phyloP scores from a whole-genome alignment of 2,329 filamentous ascomycete species.

The Hypoxylon sp. region DNA sequence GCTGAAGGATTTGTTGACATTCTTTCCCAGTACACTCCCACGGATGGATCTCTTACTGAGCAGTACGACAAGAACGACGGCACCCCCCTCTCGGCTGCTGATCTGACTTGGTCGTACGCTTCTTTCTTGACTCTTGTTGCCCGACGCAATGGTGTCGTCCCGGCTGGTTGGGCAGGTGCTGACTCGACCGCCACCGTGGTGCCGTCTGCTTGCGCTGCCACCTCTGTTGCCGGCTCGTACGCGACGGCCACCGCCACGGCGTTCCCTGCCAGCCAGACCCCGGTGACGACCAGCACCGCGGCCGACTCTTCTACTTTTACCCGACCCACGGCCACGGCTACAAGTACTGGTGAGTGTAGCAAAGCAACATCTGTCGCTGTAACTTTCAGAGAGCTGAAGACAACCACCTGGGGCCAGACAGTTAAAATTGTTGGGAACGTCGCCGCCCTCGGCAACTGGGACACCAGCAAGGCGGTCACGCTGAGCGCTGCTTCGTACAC shows the following conservation, averaged over 20 bases:
- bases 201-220: conserved; percentile 57
- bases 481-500: conserved; percentile 69
- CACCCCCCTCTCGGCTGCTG: conserved; percentile 66
- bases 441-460: conserved; percentile 69
- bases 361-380: conserved; percentile 61
- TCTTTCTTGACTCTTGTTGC: conserved; percentile 68
- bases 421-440: conserved; percentile 71
- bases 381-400: conserved; percentile 67
- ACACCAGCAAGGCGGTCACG: conserved; percentile 60
- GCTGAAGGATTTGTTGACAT: conserved; percentile 69
- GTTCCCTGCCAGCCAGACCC: conserved; percentile 61
- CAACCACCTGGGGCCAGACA: conserved; percentile 68
- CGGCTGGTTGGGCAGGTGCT: conserved; percentile 61
- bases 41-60: conserved; percentile 72
- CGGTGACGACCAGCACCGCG: conserved; percentile 48
- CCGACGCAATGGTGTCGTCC: conserved; percentile 63
- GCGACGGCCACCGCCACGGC: conserved; percentile 55
- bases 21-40: conserved; percentile 67
- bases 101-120: conserved; percentile 59
- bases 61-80: conserved; percentile 68
- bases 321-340: conserved; percentile 45
- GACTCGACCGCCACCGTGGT: conserved; percentile 55
- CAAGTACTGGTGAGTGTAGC: conserved; percentile 46
- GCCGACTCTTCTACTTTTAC: conserved; percentile 32
- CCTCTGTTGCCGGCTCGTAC: conserved; percentile 61